A percentile compares a stretch with the other conserved stretches of the same genome.
These are phyloP conservation scores for Lactifluus pinguis DNA, from an alignment of 768 basidiomycete genomes.

Conservation along the genomic window DNA sequence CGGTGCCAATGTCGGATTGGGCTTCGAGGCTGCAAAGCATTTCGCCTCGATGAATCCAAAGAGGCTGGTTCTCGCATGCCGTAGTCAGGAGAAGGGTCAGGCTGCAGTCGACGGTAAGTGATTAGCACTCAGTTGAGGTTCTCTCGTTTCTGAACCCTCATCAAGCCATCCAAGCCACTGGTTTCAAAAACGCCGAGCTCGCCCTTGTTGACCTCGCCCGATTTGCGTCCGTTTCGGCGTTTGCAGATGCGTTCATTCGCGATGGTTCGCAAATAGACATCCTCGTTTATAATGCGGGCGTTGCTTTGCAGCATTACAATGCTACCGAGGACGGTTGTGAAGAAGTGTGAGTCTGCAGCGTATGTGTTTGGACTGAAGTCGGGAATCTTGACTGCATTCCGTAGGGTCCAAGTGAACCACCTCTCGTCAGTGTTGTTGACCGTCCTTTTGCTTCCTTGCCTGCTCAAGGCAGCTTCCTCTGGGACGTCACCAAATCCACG, in stretches of 20 bases:
- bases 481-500: constrained; percentile 13
- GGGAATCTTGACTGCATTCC: background rate
- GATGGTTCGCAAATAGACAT: constrained; percentile 24
- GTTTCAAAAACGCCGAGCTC: constrained; percentile 10
- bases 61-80: constrained; percentile 14
- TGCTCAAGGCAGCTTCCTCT: constrained; percentile 8
- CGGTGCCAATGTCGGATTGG: constrained; percentile 17
- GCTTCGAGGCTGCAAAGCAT: constrained; percentile 17
- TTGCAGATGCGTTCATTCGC: constrained; percentile 19
- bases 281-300: constrained; percentile 25
- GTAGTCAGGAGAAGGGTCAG: constrained; percentile 9
- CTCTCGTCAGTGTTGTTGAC: constrained; percentile 8
- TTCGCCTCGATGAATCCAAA: constrained; percentile 17
- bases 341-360: constrained; percentile 17
- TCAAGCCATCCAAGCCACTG: constrained; percentile 13
- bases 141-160: background rate
- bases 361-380: background rate
- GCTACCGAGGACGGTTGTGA: constrained; percentile 26
- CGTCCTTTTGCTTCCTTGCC: constrained; percentile 9
- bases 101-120: constrained; percentile 11
- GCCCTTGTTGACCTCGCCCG: constrained; percentile 22
- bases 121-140: too few species aligned
- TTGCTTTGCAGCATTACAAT: constrained; percentile 21
- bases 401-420: constrained; percentile 40
- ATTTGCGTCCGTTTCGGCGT: constrained; percentile 23